Base-by-base conservation (phyloP, 495 filamentous ascomycete species). In the Trichoderma reesei region DNA sequence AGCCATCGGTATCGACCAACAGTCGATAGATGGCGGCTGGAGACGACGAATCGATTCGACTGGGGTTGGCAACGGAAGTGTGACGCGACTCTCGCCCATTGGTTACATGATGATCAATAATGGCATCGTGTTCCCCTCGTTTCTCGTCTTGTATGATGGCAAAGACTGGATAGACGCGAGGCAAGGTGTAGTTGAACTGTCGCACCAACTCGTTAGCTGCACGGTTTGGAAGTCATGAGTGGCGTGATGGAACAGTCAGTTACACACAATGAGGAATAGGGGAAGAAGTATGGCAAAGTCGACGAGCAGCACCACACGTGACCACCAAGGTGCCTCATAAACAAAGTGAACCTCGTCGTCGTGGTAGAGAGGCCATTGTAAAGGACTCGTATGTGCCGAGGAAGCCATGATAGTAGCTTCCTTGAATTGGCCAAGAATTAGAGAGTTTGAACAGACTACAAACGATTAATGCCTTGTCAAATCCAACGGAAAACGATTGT, bases 141-240 rank as follows among this genome's bases (percentile, higher is more conserved):
- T 72, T 74, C 11, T 78, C 76, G 67, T 80, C 78, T 61, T 81
- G 77, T 65, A 81, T 69, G 56, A 79, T 78, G 44, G 78, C 76
- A 37, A 81, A 74, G 6, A 74, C 77, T 10, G 77, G 75, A 64
- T 73, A 76, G 60, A 81, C 36, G 56, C 66, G 59, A 26, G 68
- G 67, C 41, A 80, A 68, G 11, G 75, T 76, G 68, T 81, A 81
- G 48, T 65, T 63, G 60, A 75, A 60, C 76, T 80, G 41, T 54
- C 41, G 31, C 6, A 56, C 48, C 13, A 7, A 33, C 26, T 26
- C 26, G 26, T 26, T 26, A 26, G 26, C 26, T 26, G 26, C 26
- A 26, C 26, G 26, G 26, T 26, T 26, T 26, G 26, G 26, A 26
- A 26, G 26, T 26, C 26, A 26, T 26, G 26, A 26, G 26, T 26